Conservation (phyloP, 179 eudicot species). For the Vitellaria paradoxa region DNA sequence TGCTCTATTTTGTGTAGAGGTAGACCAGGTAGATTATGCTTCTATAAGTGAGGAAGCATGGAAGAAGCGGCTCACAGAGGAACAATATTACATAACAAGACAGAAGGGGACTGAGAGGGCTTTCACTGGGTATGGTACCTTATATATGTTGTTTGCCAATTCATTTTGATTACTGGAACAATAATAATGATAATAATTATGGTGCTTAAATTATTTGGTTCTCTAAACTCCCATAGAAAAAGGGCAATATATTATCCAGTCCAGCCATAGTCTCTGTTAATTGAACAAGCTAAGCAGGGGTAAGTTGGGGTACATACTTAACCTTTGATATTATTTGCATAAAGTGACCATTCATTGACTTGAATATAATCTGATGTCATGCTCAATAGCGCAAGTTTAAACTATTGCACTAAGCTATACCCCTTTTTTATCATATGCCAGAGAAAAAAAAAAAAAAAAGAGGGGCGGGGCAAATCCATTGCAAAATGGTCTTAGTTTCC, state of each 20-base stretch:
- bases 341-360: neutral
- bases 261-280: neutral
- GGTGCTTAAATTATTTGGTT: too few relatives aligned
- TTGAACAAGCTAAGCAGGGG: neutral
- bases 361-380: neutral
- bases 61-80: conserved; percentile 65
- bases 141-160: neutral
- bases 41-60: conserved; percentile 64
- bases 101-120: conserved; percentile 95
- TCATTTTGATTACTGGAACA: neutral
- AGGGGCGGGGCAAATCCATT: neutral
- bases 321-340: neutral
- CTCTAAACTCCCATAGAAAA: neutral
- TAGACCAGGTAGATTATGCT: conserved; percentile 32
- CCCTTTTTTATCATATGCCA: neutral
- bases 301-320: neutral
- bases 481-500: neutral
- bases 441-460: too few relatives aligned
- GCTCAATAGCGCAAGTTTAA: neutral
- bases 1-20: conserved; percentile 27
- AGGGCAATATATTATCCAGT: neutral
- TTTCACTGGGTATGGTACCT: conserved; percentile 65
- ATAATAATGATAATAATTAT: neutral
- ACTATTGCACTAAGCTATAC: neutral
- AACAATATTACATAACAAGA: conserved; percentile 73